Percentiles rank a stretch among this genome's conserved stretches.
Conservation (phyloP, 2,329 filamentous ascomycete species). For the Trichoderma sp. region DNA sequence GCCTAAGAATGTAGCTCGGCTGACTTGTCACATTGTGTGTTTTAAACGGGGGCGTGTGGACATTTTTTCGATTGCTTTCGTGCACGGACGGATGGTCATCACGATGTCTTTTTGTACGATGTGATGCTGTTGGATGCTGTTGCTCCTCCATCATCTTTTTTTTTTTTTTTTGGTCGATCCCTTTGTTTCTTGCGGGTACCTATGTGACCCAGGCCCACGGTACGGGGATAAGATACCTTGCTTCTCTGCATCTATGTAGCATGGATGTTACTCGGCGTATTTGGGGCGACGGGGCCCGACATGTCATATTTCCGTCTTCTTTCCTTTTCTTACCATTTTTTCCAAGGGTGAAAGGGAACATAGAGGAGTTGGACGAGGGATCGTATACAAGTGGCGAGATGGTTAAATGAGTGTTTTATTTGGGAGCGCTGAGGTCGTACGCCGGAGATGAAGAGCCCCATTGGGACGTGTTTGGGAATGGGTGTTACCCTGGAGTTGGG, state of each 20-base stretch:
- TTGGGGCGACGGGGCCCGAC: too few relatives aligned
- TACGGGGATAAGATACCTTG: too few relatives aligned
- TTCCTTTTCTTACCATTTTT: neutral
- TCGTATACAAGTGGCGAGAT: neutral
- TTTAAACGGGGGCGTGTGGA: neutral
- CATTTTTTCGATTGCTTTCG: neutral
- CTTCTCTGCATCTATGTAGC: too few relatives aligned
- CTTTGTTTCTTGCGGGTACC: too few relatives aligned
- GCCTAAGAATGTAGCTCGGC: neutral
- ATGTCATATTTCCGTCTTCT: neutral
- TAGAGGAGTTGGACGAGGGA: neutral
- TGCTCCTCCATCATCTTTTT: too few relatives aligned
- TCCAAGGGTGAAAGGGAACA: neutral
- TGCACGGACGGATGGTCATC: constrained; percentile 1
- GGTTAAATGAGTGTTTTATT: neutral
- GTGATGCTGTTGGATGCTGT: too few relatives aligned
- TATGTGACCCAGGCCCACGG: neutral
- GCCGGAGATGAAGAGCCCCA: neutral
- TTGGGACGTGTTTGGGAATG: neutral
- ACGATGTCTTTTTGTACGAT: too few relatives aligned
- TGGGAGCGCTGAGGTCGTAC: neutral
- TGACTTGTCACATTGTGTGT: neutral
- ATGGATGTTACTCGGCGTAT: too few relatives aligned
- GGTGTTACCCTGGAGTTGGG: neutral
- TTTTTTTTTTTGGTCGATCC: too few relatives aligned